Evolutionary conservation across 129 eudicot species (phyloP).

Genomic region (Flaveria ramosissima): DNA sequence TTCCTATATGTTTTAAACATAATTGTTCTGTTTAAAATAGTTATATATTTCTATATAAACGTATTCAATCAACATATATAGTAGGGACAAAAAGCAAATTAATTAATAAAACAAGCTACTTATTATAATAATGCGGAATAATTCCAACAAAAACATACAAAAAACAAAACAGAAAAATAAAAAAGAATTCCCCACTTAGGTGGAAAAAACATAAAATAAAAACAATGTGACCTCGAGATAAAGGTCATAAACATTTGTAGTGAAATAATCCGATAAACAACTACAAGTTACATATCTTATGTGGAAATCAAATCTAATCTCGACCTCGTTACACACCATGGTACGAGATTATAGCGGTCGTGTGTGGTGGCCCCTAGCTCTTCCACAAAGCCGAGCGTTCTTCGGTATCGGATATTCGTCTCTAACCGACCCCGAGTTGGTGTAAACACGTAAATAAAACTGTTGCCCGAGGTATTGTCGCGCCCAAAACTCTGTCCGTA

Average conservation of each 20-base stretch:
- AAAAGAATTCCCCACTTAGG: conserved; percentile 21
- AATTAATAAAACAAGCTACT: conserved; percentile 14
- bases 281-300: conserved; percentile 24
- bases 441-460: conserved; percentile 74
- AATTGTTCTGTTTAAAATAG: no score
- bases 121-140: conserved; percentile 24
- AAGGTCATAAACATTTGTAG: conserved; percentile 56
- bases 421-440: conserved; percentile 68
- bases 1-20: no score
- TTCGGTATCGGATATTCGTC: conserved; percentile 91
- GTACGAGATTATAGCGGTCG: conserved; percentile 56
- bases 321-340: conserved; percentile 8
- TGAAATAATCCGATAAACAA: conserved; percentile 25
- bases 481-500: conserved; percentile 90
- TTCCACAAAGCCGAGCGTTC: conserved; percentile 84
- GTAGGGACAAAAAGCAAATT: background rate
- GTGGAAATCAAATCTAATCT: background rate
- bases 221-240: conserved; percentile 76
- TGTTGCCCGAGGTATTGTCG: conserved; percentile 92
- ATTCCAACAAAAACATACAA: conserved; percentile 12
- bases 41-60: no score
- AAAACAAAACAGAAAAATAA: background rate
- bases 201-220: conserved; percentile 26
- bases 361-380: conserved; percentile 71
- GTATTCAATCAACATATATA: background rate